phyloP scores from a whole-genome alignment of 2,329 filamentous ascomycete species.

The Ceratocystis ficicola region DNA sequence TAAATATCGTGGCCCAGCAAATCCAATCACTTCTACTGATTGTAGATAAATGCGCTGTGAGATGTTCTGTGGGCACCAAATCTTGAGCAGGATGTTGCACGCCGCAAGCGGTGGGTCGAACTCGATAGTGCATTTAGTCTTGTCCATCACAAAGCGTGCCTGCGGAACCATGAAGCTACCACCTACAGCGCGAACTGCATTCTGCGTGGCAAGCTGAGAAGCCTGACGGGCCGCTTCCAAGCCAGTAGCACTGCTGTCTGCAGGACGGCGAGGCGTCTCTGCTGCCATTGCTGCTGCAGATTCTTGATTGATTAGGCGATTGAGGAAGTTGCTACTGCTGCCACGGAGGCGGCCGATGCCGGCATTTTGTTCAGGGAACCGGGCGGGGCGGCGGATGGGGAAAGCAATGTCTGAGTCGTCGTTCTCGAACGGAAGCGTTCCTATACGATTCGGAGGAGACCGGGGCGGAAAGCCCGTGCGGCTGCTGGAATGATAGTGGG shows the following conservation, averaged over 20 bases:
- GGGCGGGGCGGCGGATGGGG: background rate
- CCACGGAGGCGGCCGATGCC: background rate
- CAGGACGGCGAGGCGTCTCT: constrained; percentile 24
- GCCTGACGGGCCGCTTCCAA: constrained; percentile 14
- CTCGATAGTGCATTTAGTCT: constrained; percentile 71
- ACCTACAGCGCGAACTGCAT: constrained; percentile 44
- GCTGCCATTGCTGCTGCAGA: constrained; percentile 26
- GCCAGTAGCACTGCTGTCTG: constrained; percentile 26
- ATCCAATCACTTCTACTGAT: constrained; percentile 71
- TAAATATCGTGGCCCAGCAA: constrained; percentile 74
- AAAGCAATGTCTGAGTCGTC: constrained; percentile 31
- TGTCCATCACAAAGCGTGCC: constrained; percentile 72
- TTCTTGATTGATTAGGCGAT: constrained; percentile 22
- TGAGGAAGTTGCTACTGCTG: constrained; percentile 8
- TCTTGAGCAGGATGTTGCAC: constrained; percentile 74
- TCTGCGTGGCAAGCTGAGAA: constrained; percentile 30
- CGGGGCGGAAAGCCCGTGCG: background rate
- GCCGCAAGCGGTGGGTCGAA: constrained; percentile 76
- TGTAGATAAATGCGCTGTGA: constrained; percentile 57
- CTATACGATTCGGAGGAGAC: constrained; percentile 39
- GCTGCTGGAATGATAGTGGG: background rate
- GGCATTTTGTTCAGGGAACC: background rate
- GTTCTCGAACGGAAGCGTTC: constrained; percentile 44
- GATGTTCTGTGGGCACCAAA: constrained; percentile 68
- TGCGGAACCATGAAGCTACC: constrained; percentile 56